Conservation (phyloP, 2,329 filamentous ascomycete species). For the Hyphodiscus sp. region DNA sequence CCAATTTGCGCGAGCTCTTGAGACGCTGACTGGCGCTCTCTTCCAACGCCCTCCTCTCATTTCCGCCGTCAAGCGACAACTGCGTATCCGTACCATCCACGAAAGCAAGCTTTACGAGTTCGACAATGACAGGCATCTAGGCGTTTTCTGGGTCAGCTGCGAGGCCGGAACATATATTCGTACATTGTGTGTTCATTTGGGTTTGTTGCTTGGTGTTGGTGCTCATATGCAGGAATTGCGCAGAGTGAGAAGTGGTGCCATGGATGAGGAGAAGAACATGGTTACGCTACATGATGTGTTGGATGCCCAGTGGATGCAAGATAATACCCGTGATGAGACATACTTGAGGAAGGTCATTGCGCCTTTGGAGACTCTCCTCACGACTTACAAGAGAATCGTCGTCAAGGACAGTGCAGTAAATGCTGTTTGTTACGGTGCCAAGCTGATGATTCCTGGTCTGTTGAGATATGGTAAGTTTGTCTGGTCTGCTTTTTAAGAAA, state of each 20-base stretch:
- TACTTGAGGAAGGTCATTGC: slow-evolving; percentile 88
- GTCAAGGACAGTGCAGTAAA: slow-evolving; percentile 97
- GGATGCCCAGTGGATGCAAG: slow-evolving; percentile 91
- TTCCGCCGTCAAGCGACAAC: slow-evolving; percentile 96
- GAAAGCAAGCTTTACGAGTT: slow-evolving; percentile 97
- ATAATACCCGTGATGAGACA: slow-evolving; percentile 92
- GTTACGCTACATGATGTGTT: slow-evolving; percentile 94
- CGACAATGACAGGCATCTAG: slow-evolving; percentile 94
- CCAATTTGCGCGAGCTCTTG: slow-evolving; percentile 86
- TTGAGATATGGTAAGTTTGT: slow-evolving; percentile 70
- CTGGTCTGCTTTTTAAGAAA: background rate
- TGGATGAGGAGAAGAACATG: slow-evolving; percentile 84
- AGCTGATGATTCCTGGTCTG: slow-evolving; percentile 96
- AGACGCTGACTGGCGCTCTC: slow-evolving; percentile 91
- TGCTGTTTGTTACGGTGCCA: slow-evolving; percentile 96
- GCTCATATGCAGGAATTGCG: slow-evolving; percentile 98
- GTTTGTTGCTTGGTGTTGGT: slow-evolving; percentile 69
- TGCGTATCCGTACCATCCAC: slow-evolving; percentile 96
- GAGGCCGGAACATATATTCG: slow-evolving; percentile 98
- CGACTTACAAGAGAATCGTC: slow-evolving; percentile 91
- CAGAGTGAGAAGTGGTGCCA: slow-evolving; percentile 87
- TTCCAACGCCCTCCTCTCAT: slow-evolving; percentile 97
- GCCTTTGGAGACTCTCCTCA: slow-evolving; percentile 86
- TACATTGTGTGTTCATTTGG: slow-evolving; percentile 93
- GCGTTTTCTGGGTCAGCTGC: slow-evolving; percentile 99